These are phyloP conservation scores for Tetrahymena thermophila DNA, from an alignment of 73 alveolate species.

Conservation along the genomic window DNA sequence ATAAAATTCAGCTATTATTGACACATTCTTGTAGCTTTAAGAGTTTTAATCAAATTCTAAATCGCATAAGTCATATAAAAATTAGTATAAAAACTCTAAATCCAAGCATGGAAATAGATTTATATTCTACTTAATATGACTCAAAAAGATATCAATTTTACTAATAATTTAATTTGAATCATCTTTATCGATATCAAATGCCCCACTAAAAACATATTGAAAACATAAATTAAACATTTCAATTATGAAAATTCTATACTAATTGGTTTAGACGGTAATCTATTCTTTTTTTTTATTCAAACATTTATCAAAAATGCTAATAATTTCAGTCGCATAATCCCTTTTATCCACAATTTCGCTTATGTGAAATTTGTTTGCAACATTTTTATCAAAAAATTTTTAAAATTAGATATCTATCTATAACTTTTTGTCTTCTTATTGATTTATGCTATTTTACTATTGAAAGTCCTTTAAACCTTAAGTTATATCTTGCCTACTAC, in stretches of 20 bases:
- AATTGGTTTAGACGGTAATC: neutral
- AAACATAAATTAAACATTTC: neutral
- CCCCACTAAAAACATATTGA: neutral
- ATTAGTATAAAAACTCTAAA: neutral
- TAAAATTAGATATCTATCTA: neutral
- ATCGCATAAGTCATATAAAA: neutral
- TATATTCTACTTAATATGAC: neutral
- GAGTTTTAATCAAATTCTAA: neutral
- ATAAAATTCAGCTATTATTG: neutral
- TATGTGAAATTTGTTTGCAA: neutral
- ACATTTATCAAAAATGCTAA: neutral
- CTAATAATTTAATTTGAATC: neutral
- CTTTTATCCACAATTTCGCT: neutral
- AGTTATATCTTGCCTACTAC: neutral
- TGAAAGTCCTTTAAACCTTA: neutral
- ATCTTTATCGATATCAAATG: neutral
- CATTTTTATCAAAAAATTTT: neutral
- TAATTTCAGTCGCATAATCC: neutral
- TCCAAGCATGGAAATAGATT: neutral
- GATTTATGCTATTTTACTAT: neutral
- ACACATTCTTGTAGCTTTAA: neutral
- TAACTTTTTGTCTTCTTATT: neutral
- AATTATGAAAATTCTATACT: neutral
- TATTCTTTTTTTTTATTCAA: neutral
- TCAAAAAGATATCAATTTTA: neutral